Evolutionary conservation across 2,329 filamentous ascomycete species (phyloP).

Genomic region (Colletotrichum siamense): DNA sequence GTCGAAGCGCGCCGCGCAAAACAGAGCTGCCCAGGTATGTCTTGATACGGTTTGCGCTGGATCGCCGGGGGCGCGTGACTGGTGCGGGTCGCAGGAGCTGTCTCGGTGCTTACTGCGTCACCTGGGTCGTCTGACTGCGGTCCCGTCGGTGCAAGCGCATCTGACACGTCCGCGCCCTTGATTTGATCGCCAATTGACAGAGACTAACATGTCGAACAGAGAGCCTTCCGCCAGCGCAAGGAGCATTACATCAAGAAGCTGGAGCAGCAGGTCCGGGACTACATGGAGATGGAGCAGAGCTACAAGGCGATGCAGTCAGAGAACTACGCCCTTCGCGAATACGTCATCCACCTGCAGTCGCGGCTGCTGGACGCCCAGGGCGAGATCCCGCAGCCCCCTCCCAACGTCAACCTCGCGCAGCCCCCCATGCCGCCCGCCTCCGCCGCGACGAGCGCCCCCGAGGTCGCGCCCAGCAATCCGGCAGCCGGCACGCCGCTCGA

Average conservation of each 20-base stretch:
- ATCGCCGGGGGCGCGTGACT: neutral
- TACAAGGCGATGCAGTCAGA: conserved; percentile 85
- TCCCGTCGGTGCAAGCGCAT: neutral
- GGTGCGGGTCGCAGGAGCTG: neutral
- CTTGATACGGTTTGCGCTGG: neutral
- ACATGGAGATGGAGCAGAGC: conserved; percentile 74
- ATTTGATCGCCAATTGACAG: neutral
- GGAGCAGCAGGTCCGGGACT: conserved; percentile 90
- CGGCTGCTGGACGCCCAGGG: conserved; percentile 83
- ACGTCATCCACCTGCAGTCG: conserved; percentile 89
- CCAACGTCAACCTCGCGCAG: conserved; percentile 75
- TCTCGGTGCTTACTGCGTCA: neutral
- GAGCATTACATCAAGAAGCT: conserved; percentile 98
- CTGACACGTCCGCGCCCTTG: neutral
- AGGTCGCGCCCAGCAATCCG: conserved; percentile 1
- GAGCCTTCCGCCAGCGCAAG: conserved; percentile 96
- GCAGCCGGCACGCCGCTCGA: conserved; percentile 47
- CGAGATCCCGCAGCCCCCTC: conserved; percentile 83
- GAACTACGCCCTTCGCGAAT: conserved; percentile 90
- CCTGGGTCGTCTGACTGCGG: conserved; percentile 7
- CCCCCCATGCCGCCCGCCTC: conserved; percentile 39
- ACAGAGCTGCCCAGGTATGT: conserved; percentile 89
- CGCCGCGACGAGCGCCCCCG: conserved; percentile 17
- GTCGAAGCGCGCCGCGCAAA: conserved; percentile 95
- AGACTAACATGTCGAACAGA: conserved; percentile 55